A percentile compares a stretch with the other conserved stretches of the same genome.
Evolutionary conservation across 2,329 filamentous ascomycete genomes (phyloP).

Genomic region (Fusarium nematophilum): DNA sequence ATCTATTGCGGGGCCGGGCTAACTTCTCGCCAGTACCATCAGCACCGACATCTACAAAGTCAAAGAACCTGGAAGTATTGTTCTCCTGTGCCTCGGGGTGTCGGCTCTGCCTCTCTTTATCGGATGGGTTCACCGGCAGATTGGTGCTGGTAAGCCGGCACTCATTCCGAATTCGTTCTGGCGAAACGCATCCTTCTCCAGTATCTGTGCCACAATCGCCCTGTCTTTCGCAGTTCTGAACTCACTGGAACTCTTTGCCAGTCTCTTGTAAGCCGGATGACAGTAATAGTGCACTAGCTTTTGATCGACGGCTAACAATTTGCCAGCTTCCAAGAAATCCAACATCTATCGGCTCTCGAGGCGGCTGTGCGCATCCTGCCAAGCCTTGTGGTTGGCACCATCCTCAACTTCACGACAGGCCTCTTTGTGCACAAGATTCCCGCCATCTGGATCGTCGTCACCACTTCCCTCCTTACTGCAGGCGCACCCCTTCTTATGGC

Average conservation of each 20-base stretch:
- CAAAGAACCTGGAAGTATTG: slow-evolving; percentile 55
- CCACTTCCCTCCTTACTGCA: slow-evolving; percentile 55
- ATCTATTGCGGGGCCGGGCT: not conserved
- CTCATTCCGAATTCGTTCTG: slow-evolving; percentile 73
- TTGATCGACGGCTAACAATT: slow-evolving; percentile 4
- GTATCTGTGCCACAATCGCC: slow-evolving; percentile 63
- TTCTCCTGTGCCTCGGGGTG: slow-evolving; percentile 57
- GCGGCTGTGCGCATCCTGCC: slow-evolving; percentile 61
- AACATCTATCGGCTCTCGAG: slow-evolving; percentile 56
- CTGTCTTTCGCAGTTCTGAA: slow-evolving; percentile 59
- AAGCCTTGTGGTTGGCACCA: slow-evolving; percentile 54
- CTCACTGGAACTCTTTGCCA: slow-evolving; percentile 59
- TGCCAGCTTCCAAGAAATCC: slow-evolving; percentile 62
- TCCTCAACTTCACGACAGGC: slow-evolving; percentile 56
- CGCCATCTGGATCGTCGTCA: slow-evolving; percentile 53
- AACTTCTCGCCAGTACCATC: slow-evolving; percentile 42
- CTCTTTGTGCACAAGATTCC: slow-evolving; percentile 57
- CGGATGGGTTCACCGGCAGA: slow-evolving; percentile 64
- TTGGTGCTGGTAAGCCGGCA: slow-evolving; percentile 58
- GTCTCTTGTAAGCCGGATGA: slow-evolving; percentile 56
- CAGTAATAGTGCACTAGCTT: not conserved
- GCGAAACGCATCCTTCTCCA: slow-evolving; percentile 66
- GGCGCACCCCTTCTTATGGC: slow-evolving; percentile 66
- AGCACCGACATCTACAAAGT: slow-evolving; percentile 56
- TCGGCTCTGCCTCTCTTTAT: slow-evolving; percentile 61